Base-by-base conservation (phyloP, 345 rosid species). In the Hibiscus trionum region DNA sequence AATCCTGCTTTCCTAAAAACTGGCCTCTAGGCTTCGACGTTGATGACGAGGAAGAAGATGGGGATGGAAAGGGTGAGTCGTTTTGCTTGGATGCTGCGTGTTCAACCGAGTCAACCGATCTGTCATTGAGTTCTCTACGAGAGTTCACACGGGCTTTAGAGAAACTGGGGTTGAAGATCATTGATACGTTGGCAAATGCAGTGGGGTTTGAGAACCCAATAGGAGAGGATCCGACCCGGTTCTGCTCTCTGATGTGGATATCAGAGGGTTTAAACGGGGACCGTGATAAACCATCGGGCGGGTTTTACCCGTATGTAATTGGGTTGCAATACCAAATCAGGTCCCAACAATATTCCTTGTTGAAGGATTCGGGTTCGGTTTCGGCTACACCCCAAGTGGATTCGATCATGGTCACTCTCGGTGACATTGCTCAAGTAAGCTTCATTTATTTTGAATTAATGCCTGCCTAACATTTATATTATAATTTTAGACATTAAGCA, bases 401-500 rank as follows among this genome's bases (percentile, higher is more conserved):
- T 75, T 88, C 95, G 21, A 70, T 93, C 72, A 77, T 93, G 76
- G 91, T 90, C 29, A 85, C 89, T 2, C 19, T 85, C 1, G 96
- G 96, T 27, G 98, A 93, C 78, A 75, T 93, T 69, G 88, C 90
- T 75, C 95, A 90, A 78, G 98, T 85, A 57, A 76, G 82, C 69
- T 70, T 29, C 3, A 16, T 35, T 21, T 5, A 37, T 61, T 59
- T 11, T 1, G 12, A 26, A 26, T 2, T 53, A 12, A 2, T 2
- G 47, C 8, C 11, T 10, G 47, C 14, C 47, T 11, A 44, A 44
- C 47, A 44, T 44, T 44, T 44, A 44, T 44, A 44, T 11, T 44
- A 44, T 44, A 44, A 44, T 44, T 44, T 44, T 44, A 44, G 47
- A 44, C 47, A 44, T 44, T 42, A 42, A 42, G 46, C 46, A 42